phyloP scores from a whole-genome alignment of 768 basidiomycete genomes.

The Pulveroboletus ravenelii region DNA sequence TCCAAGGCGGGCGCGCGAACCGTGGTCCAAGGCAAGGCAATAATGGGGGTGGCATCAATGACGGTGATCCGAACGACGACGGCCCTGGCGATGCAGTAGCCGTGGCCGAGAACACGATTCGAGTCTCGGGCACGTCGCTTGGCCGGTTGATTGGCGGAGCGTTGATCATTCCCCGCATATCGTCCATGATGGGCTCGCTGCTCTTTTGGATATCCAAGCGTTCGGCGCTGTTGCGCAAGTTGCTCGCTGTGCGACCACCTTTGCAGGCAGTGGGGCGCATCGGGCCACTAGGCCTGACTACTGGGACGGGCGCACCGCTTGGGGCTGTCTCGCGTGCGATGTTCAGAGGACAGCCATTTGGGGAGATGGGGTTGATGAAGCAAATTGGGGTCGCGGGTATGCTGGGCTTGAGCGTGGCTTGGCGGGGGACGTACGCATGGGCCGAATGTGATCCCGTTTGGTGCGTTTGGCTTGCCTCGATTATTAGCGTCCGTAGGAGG shows the following conservation, averaged over 20 bases:
- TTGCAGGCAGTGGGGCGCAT: slow-evolving; percentile 9
- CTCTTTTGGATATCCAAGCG: slow-evolving; percentile 49
- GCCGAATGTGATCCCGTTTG: slow-evolving; percentile 70
- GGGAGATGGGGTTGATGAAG: slow-evolving; percentile 16
- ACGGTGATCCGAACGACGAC: slow-evolving; percentile 11
- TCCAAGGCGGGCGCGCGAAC: slow-evolving; percentile 9
- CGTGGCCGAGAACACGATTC: slow-evolving; percentile 56
- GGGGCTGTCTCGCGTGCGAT: slow-evolving; percentile 13
- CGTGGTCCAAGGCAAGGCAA: slow-evolving; percentile 15
- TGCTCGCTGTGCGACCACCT: slow-evolving; percentile 21
- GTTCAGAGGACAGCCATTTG: slow-evolving; percentile 13
- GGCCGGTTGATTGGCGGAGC: slow-evolving; percentile 70
- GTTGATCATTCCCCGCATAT: slow-evolving; percentile 60
- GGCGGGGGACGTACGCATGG: slow-evolving; percentile 59
- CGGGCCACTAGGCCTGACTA: slow-evolving; percentile 16
- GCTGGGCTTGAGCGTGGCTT: slow-evolving; percentile 44
- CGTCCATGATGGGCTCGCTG: slow-evolving; percentile 59
- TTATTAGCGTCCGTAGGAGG: too few relatives aligned
- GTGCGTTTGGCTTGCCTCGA: slow-evolving; percentile 39
- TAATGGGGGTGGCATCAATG: slow-evolving; percentile 1
- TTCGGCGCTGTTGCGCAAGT: slow-evolving; percentile 25
- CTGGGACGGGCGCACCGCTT: slow-evolving; percentile 1
- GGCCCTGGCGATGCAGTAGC: slow-evolving; percentile 35
- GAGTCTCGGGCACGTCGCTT: slow-evolving; percentile 52
- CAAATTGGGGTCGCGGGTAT: slow-evolving; percentile 26